These are phyloP conservation scores for Candida gorgasii DNA, from an alignment of 805 yeast species.

Conservation along the genomic window DNA sequence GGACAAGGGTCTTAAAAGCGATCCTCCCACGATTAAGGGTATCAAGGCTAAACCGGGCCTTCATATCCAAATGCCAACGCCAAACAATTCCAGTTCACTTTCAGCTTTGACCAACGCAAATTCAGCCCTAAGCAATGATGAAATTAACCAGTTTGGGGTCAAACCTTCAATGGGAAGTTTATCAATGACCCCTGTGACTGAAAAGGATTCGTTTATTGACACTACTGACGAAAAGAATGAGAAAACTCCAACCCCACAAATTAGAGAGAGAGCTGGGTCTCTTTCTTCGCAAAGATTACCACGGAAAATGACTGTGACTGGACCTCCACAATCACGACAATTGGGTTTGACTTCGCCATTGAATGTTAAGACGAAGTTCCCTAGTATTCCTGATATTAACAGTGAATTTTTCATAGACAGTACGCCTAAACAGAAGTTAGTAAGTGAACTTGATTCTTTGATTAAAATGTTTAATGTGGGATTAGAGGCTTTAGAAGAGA, in stretches of 20 bases:
- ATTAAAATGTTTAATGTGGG: constrained; percentile 39
- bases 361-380: constrained; percentile 25
- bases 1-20: constrained; percentile 1
- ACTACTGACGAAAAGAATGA: constrained; percentile 15
- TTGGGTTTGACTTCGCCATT: background rate
- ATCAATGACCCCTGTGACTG: constrained; percentile 82
- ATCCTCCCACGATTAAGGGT: background rate
- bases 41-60: constrained; percentile 33
- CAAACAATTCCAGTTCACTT: constrained; percentile 43
- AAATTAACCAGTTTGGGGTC: constrained; percentile 67
- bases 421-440: constrained; percentile 34
- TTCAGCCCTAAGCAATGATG: constrained; percentile 30
- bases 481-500: constrained; percentile 40
- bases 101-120: constrained; percentile 38
- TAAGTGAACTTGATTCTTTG: constrained; percentile 39
- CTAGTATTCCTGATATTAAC: constrained; percentile 36
- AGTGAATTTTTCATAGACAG: constrained; percentile 40
- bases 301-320: constrained; percentile 16
- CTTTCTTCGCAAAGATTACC: constrained; percentile 10
- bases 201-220: constrained; percentile 36
- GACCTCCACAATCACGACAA: too few species aligned
- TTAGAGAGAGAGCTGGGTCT: constrained; percentile 19
- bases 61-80: constrained; percentile 75
- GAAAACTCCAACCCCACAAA: constrained; percentile 10
- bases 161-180: constrained; percentile 55